Conservation (phyloP, 768 basidiomycete genomes). For the Sporobolomyces pararoseus region DNA sequence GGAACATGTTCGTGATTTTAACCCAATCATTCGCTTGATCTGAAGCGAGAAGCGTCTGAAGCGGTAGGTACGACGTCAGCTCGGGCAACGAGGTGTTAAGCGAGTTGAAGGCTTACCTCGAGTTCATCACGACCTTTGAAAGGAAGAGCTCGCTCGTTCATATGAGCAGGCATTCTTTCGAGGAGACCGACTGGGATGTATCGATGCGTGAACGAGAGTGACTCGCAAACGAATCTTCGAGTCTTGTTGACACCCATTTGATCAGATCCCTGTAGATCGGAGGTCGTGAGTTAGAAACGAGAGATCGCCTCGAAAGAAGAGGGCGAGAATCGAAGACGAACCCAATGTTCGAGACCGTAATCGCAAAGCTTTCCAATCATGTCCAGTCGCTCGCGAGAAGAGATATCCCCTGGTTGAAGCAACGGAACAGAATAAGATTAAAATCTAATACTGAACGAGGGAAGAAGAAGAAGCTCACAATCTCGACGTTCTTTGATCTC, state of each 20-base stretch:
- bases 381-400: conserved; percentile 44
- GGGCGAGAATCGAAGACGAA: no score
- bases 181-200: conserved; percentile 92
- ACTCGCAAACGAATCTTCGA: conserved; percentile 88
- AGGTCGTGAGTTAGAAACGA: no score
- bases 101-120: conserved; percentile 63
- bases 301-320: no score
- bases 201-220: conserved; percentile 91
- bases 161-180: conserved; percentile 67
- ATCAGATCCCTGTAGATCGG: conserved; percentile 46
- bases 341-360: conserved; percentile 70
- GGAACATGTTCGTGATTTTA: conserved; percentile 60
- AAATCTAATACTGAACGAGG: not conserved
- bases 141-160: conserved; percentile 87
- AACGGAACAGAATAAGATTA: not conserved
- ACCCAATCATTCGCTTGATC: conserved; percentile 81
- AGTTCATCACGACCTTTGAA: conserved; percentile 84
- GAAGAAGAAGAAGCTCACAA: conserved; percentile 66
- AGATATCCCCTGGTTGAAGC: conserved; percentile 39
- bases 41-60: no score
- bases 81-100: no score
- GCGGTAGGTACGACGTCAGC: no score
- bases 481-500: conserved; percentile 88
- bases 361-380: conserved; percentile 56
- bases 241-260: conserved; percentile 76